phyloP scores from a whole-genome alignment of 345 rosid genomes.

The Rhodamnia argentea region DNA sequence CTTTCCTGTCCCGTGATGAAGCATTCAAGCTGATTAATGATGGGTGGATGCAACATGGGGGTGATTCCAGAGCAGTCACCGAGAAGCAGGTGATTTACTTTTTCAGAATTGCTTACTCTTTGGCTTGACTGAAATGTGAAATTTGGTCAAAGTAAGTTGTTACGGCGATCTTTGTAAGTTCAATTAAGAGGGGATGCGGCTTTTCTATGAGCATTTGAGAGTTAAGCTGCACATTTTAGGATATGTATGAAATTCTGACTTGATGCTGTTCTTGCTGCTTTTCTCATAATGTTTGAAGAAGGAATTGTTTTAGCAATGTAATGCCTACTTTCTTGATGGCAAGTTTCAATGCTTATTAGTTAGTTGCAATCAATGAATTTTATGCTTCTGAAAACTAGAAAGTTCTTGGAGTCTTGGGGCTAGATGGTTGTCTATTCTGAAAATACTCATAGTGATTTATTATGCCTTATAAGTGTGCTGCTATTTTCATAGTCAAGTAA shows the following conservation, averaged over 20 bases:
- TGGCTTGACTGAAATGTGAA: neutral
- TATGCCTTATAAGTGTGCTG: neutral
- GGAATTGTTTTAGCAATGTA: neutral
- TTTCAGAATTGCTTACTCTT: neutral
- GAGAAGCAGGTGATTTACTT: conserved; percentile 42
- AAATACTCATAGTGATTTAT: too few species aligned
- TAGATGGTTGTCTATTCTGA: neutral
- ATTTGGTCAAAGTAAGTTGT: too few species aligned
- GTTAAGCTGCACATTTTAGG: neutral
- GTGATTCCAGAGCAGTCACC: conserved; percentile 10
- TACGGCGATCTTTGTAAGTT: neutral
- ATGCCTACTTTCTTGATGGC: neutral
- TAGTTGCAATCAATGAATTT: neutral
- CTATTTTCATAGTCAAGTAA: neutral
- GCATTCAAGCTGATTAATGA: conserved; percentile 52
- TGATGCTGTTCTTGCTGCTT: neutral
- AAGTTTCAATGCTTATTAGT: neutral
- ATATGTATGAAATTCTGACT: neutral
- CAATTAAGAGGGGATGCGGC: neutral
- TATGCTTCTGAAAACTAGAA: neutral
- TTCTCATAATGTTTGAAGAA: neutral
- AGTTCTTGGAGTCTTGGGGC: neutral
- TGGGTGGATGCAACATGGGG: conserved; percentile 42
- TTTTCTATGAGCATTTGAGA: neutral
- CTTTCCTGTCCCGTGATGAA: conserved; percentile 67